Percentiles rank a stretch among this genome's conserved stretches.
phyloP scores from a whole-genome alignment of 2,329 filamentous ascomycete species.

The Arthrobotrys sphaeroides region DNA sequence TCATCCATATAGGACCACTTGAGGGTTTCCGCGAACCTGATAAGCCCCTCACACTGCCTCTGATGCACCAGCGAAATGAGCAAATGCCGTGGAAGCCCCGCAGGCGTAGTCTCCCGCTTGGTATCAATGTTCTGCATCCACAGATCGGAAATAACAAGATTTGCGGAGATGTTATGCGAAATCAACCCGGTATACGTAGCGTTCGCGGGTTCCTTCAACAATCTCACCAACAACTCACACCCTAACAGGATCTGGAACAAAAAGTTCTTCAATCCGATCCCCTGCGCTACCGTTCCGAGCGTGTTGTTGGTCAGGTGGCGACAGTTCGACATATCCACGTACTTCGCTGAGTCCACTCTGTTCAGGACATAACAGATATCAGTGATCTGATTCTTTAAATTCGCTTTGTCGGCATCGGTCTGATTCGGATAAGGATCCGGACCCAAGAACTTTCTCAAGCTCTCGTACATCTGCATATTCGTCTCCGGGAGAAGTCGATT shows the following conservation, averaged over 20 bases:
- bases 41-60: slow-evolving; percentile 48
- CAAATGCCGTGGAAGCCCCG: slow-evolving; percentile 34
- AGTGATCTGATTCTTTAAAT: slow-evolving; percentile 48
- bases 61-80: slow-evolving; percentile 50
- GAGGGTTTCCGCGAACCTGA: slow-evolving; percentile 49
- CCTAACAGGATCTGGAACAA: slow-evolving; percentile 46
- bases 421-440: slow-evolving; percentile 49
- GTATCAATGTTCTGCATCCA: slow-evolving; percentile 54
- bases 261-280: slow-evolving; percentile 45
- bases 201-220: slow-evolving; percentile 37
- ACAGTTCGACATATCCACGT: slow-evolving; percentile 50
- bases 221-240: slow-evolving; percentile 39
- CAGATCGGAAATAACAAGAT: slow-evolving; percentile 40
- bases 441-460: slow-evolving; percentile 42
- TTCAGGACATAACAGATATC: slow-evolving; percentile 51
- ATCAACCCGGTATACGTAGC: slow-evolving; percentile 36
- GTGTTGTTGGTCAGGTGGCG: slow-evolving; percentile 49
- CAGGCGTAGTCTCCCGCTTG: slow-evolving; percentile 32
- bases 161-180: slow-evolving; percentile 49
- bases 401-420: slow-evolving; percentile 51
- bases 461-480: slow-evolving; percentile 52
- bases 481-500: slow-evolving; percentile 47
- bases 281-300: slow-evolving; percentile 39
- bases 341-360: slow-evolving; percentile 32
- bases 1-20: slow-evolving; percentile 52